Conservation (phyloP, 257 asterid genomes). For the Ocimum tenuiflorum region DNA sequence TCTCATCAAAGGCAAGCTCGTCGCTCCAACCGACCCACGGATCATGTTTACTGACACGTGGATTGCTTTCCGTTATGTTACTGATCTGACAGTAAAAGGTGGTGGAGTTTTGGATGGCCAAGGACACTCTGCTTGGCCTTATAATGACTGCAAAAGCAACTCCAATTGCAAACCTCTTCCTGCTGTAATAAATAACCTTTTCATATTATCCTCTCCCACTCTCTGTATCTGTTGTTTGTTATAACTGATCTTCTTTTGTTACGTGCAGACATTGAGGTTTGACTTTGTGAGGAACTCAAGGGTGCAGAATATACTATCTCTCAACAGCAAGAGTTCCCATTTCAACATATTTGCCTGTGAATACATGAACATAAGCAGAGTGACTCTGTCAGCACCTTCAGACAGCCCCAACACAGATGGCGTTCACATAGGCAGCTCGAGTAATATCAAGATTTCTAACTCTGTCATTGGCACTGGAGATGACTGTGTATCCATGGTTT, state of each 20-base stretch:
- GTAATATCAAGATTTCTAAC: slow-evolving; percentile 28
- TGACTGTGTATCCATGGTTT: slow-evolving; percentile 64
- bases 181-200: slow-evolving; percentile 20
- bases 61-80: slow-evolving; percentile 46
- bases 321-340: slow-evolving; percentile 72
- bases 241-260: background rate
- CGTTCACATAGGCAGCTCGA: slow-evolving; percentile 56
- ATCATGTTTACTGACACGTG: slow-evolving; percentile 37
- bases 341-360: slow-evolving; percentile 52
- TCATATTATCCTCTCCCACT: background rate
- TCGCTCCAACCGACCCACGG: slow-evolving; percentile 29
- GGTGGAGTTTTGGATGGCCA: slow-evolving; percentile 61
- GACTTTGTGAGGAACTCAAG: slow-evolving; percentile 47
- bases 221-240: background rate
- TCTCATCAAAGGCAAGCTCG: slow-evolving; percentile 29
- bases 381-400: slow-evolving; percentile 40
- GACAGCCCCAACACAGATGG: slow-evolving; percentile 86
- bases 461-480: slow-evolving; percentile 56
- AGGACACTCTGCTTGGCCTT: slow-evolving; percentile 49
- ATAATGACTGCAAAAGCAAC: slow-evolving; percentile 42
- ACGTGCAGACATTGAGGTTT: slow-evolving; percentile 46
- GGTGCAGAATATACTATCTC: slow-evolving; percentile 35
- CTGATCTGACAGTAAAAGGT: slow-evolving; percentile 33
- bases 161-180: slow-evolving; percentile 40
- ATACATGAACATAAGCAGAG: slow-evolving; percentile 31